phyloP scores from a whole-genome alignment of 768 basidiomycete genomes.

The Agaricus subrufescens region DNA sequence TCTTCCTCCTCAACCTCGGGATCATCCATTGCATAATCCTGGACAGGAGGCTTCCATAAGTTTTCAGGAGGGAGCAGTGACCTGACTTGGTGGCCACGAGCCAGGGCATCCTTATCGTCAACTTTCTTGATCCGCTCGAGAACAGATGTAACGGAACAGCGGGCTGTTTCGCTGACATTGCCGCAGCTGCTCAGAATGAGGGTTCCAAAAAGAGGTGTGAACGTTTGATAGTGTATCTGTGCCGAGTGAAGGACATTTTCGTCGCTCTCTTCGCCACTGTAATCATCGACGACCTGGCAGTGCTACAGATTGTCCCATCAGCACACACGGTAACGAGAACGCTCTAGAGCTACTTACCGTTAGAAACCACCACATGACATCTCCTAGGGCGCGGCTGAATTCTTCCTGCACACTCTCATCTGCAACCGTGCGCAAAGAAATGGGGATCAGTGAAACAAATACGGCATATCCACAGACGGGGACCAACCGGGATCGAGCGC shows the following conservation, averaged over 20 bases:
- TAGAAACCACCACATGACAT: slow-evolving; percentile 93
- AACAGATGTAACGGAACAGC: slow-evolving; percentile 74
- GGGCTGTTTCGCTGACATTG: slow-evolving; percentile 66
- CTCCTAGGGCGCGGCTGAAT: slow-evolving; percentile 72
- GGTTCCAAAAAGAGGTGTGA: slow-evolving; percentile 88
- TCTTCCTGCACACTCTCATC: slow-evolving; percentile 89
- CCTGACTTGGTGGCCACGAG: not conserved
- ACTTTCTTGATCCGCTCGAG: slow-evolving; percentile 64
- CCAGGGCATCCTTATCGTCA: slow-evolving; percentile 36
- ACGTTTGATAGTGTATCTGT: slow-evolving; percentile 74
- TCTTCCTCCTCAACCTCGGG: slow-evolving; percentile 32
- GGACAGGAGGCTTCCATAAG: slow-evolving; percentile 5
- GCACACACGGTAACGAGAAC: slow-evolving; percentile 7
- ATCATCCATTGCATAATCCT: slow-evolving; percentile 10
- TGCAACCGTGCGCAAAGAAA: slow-evolving; percentile 20
- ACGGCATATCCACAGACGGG: slow-evolving; percentile 2
- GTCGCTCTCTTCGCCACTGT: slow-evolving; percentile 23
- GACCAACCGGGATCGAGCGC: slow-evolving; percentile 80
- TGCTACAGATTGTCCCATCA: slow-evolving; percentile 34
- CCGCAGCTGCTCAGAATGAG: slow-evolving; percentile 79
- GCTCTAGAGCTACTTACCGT: slow-evolving; percentile 34
- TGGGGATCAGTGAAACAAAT: slow-evolving; percentile 8
- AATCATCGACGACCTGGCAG: slow-evolving; percentile 61
- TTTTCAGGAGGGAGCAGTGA: slow-evolving; percentile 7
- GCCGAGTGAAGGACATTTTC: slow-evolving; percentile 30